Base-by-base conservation (phyloP, 305 asterid genomes). In the Andrographis paniculata region DNA sequence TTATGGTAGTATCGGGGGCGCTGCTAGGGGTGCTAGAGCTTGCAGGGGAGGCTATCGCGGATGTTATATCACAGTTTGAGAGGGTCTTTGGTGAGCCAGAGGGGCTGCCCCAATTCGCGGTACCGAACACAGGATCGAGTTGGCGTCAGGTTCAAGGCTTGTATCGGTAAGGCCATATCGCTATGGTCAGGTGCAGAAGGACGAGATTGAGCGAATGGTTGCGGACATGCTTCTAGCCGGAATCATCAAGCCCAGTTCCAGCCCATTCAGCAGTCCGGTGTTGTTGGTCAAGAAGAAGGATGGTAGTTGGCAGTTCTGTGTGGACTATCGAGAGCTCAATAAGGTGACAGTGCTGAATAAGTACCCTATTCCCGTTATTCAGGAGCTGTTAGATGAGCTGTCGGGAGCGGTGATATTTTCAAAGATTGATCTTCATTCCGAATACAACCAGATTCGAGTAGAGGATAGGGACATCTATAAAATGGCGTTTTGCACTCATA, bases 171-270 rank as follows among this genome's bases (percentile, higher is more conserved):
- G 50, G 50, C 31, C 50, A 20, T 45, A 45, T 17, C 31, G 33
- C 1, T 45, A 45, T 27, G 35, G 35, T 2, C 35, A 45, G 1
- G 7, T 27, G 0, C 50, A 45, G 33, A 45, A 45, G 14, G 35
- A 45, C 14, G 50, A 45, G 14, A 45, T 45, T 19, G 50, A 45
- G 16, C 8, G 33, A 14, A 20, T 19, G 16, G 50, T 45, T 1
- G 8, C 7, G 7, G 50, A 45, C 3, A 45, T 45, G 50, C 16
- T 45, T 11, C 6, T n/a, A 8, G 18, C 50, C 5, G 35, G 50
- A 3, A 45, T 45, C 8, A 45, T 45, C 17, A 16, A n/a, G 33
- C 50, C 50, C 10, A 45, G 50, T 27, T 45, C 50, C 6, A 45
- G 33, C n/a, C 50, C 50, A 2, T 45, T 45, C 21, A 20, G 4